A percentile compares a stretch with the other conserved stretches of the same genome.
Evolutionary conservation across 805 yeast genomes (phyloP).

Genomic region (Lipomyces japonicus): DNA sequence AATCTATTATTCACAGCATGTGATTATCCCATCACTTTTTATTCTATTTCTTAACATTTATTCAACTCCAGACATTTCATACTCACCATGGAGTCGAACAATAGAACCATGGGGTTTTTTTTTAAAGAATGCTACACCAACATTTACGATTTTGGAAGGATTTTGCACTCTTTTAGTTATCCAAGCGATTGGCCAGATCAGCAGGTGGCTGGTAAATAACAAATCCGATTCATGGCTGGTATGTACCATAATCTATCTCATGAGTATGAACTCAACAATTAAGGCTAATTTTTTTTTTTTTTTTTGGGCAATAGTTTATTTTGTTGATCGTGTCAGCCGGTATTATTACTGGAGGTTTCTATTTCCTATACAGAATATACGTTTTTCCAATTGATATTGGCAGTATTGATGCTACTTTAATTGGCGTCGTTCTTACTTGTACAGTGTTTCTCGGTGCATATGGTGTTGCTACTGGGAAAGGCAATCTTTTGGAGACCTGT

Average conservation of each 20-base stretch:
- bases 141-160: slow-evolving; percentile 87
- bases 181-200: slow-evolving; percentile 84
- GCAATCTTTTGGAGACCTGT: slow-evolving; percentile 88
- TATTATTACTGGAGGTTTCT: slow-evolving; percentile 69
- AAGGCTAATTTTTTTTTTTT: not conserved
- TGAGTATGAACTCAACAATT: not conserved
- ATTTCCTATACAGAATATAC: slow-evolving; percentile 78
- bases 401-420: slow-evolving; percentile 68
- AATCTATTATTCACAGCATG: slow-evolving; percentile 75
- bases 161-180: slow-evolving; percentile 87
- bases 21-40: slow-evolving; percentile 74
- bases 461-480: slow-evolving; percentile 79
- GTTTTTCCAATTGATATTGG: slow-evolving; percentile 65
- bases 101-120: slow-evolving; percentile 68
- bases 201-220: slow-evolving; percentile 57
- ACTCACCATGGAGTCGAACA: slow-evolving; percentile 38
- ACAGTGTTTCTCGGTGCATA: slow-evolving; percentile 70
- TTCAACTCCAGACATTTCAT: slow-evolving; percentile 26
- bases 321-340: slow-evolving; percentile 70
- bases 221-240: slow-evolving; percentile 61
- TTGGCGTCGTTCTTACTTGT: slow-evolving; percentile 79
- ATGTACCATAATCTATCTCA: not conserved
- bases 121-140: slow-evolving; percentile 77
- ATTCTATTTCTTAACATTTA: slow-evolving; percentile 48
- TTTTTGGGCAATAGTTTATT: slow-evolving; percentile 42